Evolutionary conservation across 495 filamentous ascomycete species (phyloP).

Genomic region (Xylaria scruposa): DNA sequence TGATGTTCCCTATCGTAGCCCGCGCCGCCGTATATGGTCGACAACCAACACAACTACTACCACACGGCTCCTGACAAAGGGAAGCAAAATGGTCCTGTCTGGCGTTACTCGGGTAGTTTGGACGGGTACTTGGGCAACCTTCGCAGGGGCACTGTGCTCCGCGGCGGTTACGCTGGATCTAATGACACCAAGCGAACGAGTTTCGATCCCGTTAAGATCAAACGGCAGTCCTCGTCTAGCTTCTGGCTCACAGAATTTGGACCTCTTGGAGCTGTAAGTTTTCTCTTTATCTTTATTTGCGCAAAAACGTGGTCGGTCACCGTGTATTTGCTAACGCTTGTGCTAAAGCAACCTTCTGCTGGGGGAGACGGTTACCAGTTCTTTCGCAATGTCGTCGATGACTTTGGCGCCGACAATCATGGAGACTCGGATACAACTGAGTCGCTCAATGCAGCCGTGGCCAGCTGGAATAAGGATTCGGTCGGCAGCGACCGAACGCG

Average conservation of each 20-base stretch:
- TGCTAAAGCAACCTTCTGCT: background rate
- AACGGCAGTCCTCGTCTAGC: background rate
- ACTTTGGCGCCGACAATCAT: conserved; percentile 51
- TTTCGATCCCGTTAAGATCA: background rate
- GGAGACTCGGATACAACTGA: conserved; percentile 73
- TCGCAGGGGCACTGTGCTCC: background rate
- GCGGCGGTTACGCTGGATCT: conserved; percentile 2
- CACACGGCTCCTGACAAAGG: conserved; percentile 30
- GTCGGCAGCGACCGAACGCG: background rate
- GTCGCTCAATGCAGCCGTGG: conserved; percentile 73
- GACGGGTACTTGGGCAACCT: conserved; percentile 17
- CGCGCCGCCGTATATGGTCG: conserved; percentile 29
- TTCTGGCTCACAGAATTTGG: conserved; percentile 2
- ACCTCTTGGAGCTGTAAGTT: conserved; percentile 9
- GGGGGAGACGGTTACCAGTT: conserved; percentile 41
- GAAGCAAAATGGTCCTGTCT: conserved; percentile 28
- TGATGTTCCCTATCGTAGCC: conserved; percentile 22
- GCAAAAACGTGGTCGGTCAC: too few species aligned
- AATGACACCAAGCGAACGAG: conserved; percentile 1
- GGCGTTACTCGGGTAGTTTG: conserved; percentile 27
- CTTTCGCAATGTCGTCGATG: conserved; percentile 62
- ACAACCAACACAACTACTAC: conserved; percentile 31
- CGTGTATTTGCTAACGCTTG: background rate
- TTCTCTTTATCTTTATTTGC: background rate
- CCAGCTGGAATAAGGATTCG: conserved; percentile 53